phyloP scores from a whole-genome alignment of 257 asterid species.

The Solanum sejunctum region DNA sequence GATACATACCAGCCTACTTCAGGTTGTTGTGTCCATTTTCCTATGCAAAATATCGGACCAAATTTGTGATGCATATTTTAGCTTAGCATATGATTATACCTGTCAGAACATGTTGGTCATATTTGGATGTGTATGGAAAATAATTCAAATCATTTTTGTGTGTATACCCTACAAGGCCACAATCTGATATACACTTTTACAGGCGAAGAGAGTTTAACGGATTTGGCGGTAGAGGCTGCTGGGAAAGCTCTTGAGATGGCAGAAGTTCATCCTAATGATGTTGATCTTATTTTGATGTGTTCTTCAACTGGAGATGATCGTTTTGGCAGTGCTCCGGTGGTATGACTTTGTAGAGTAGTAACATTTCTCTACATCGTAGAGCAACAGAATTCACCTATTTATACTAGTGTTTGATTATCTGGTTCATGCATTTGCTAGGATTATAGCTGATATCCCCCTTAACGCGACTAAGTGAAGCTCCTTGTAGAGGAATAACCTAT shows the following conservation, averaged over 20 bases:
- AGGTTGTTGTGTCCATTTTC: not conserved
- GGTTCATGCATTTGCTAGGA: not conserved
- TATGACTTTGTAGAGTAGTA: conserved; percentile 1
- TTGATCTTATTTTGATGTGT: conserved; percentile 68
- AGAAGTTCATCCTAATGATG: conserved; percentile 53
- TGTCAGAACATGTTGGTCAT: no score
- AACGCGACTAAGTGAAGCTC: not conserved
- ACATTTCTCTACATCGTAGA: not conserved
- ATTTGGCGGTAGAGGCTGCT: conserved; percentile 62
- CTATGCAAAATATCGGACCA: no score
- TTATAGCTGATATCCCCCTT: not conserved
- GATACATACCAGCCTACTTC: not conserved
- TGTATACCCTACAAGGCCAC: not conserved
- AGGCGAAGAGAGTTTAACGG: conserved; percentile 62
- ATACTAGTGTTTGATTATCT: not conserved
- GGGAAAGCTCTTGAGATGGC: conserved; percentile 91
- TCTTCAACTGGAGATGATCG: conserved; percentile 81
- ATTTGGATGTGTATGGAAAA: not conserved
- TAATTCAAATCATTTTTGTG: not conserved
- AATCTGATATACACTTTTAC: conserved; percentile 6
- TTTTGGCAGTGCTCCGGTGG: conserved; percentile 90
- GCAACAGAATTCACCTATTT: not conserved
- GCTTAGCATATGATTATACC: no score
- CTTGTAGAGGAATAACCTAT: not conserved
- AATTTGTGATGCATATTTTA: no score